These are phyloP conservation scores for Barnettozyma vustinii DNA, from an alignment of 805 yeast genomes.

Conservation along the genomic window DNA sequence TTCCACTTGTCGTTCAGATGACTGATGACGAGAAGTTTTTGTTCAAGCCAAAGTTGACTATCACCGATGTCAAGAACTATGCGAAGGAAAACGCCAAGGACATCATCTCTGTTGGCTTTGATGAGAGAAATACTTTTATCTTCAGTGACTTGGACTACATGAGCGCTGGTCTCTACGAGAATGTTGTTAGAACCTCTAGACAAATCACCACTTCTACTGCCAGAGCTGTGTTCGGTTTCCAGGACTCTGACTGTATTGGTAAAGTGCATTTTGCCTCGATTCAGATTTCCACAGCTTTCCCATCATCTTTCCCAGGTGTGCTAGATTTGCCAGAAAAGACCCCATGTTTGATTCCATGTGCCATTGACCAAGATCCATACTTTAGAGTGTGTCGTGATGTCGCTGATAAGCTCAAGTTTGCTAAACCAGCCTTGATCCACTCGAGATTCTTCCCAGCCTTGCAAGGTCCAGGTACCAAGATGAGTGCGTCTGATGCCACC, in stretches of 20 bases:
- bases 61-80: constrained; percentile 79
- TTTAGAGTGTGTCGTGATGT: constrained; percentile 97
- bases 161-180: constrained; percentile 92
- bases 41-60: constrained; percentile 85
- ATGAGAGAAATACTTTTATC: constrained; percentile 90
- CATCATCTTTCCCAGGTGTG: constrained; percentile 92
- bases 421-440: constrained; percentile 90
- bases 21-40: constrained; percentile 97
- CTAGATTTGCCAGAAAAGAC: constrained; percentile 83
- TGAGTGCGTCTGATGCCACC: constrained; percentile 91
- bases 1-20: constrained; percentile 86
- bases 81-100: constrained; percentile 86
- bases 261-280: constrained; percentile 91
- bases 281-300: constrained; percentile 94
- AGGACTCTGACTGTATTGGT: constrained; percentile 92
- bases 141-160: constrained; percentile 89
- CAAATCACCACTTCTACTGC: constrained; percentile 98
- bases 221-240: constrained; percentile 93
- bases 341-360: constrained; percentile 97
- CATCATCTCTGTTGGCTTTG: constrained; percentile 89
- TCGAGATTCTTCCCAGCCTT: constrained; percentile 96
- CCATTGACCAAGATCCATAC: constrained; percentile 98
- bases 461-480: constrained; percentile 93
- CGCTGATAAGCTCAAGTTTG: constrained; percentile 83
- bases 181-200: constrained; percentile 85